phyloP scores from a whole-genome alignment of 1,139 yeast genomes.

The Wickerhamiella pararugosa region DNA sequence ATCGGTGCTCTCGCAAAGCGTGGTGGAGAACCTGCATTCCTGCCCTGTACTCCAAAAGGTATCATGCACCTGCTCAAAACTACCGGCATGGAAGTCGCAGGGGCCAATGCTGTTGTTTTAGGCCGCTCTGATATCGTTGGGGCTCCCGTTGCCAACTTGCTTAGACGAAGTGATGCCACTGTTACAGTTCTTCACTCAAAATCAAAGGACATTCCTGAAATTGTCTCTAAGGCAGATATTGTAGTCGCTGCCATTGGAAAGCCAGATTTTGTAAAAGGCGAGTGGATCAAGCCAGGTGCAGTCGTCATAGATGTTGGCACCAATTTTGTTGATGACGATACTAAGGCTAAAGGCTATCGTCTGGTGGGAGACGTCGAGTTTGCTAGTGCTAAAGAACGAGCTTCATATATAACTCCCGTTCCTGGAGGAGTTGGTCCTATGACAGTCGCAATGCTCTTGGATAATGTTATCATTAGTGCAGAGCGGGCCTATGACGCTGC shows the following conservation, averaged over 20 bases:
- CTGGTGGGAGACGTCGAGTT: slow-evolving; percentile 93
- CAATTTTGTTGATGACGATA: slow-evolving; percentile 63
- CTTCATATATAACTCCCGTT: slow-evolving; percentile 82
- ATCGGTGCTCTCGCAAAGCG: slow-evolving; percentile 84
- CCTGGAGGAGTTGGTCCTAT: slow-evolving; percentile 99
- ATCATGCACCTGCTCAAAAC: slow-evolving; percentile 61
- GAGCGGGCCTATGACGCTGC: slow-evolving; percentile 27
- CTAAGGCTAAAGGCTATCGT: slow-evolving; percentile 69
- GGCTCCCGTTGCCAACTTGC: slow-evolving; percentile 71
- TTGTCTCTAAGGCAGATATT: slow-evolving; percentile 64
- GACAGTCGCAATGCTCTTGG: slow-evolving; percentile 93
- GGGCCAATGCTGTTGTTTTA: slow-evolving; percentile 80
- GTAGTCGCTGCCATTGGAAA: slow-evolving; percentile 87
- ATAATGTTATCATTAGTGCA: slow-evolving; percentile 76
- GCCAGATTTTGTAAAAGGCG: slow-evolving; percentile 72
- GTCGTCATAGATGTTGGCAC: slow-evolving; percentile 94
- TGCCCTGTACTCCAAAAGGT: slow-evolving; percentile 96
- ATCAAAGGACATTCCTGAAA: slow-evolving; percentile 45
- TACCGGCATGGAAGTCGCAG: slow-evolving; percentile 50
- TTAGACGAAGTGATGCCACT: slow-evolving; percentile 67
- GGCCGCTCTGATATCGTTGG: slow-evolving; percentile 97
- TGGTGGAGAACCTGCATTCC: slow-evolving; percentile 69
- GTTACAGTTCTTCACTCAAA: slow-evolving; percentile 78
- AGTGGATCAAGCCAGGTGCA: slow-evolving; percentile 73
- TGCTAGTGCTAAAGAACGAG: slow-evolving; percentile 47